A percentile compares a stretch with the other conserved stretches of the same genome.
phyloP scores from a whole-genome alignment of 2,329 filamentous ascomycete species.

The Fusarium phyllophilum region DNA sequence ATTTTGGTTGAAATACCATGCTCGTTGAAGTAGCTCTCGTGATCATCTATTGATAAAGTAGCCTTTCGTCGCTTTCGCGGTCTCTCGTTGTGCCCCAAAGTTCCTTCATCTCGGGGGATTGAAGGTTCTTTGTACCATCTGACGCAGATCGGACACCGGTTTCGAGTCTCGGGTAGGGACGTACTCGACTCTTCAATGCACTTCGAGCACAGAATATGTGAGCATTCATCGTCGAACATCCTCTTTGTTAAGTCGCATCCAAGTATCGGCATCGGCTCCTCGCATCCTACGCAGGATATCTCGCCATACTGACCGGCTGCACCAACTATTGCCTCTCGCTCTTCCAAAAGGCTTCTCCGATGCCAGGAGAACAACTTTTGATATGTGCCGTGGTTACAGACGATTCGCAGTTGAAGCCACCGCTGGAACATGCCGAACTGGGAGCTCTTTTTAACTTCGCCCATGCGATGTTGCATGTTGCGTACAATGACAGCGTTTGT shows the following conservation, averaged over 20 bases:
- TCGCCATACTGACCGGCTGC: neutral
- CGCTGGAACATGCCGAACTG: slow-evolving; percentile 9
- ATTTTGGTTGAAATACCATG: neutral
- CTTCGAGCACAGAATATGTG: neutral
- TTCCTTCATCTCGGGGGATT: fast-evolving
- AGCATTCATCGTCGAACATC: neutral
- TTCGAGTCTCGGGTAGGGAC: fast-evolving
- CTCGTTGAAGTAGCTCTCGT: neutral
- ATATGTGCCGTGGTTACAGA: slow-evolving; percentile 3
- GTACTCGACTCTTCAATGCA: neutral
- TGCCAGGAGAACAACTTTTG: slow-evolving; percentile 11
- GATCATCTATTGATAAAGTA: neutral
- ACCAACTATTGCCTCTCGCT: neutral
- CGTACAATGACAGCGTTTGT: neutral
- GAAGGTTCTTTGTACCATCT: neutral
- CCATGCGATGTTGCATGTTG: slow-evolving; percentile 4
- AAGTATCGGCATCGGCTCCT: neutral
- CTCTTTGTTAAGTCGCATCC: neutral
- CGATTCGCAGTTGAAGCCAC: slow-evolving; percentile 6
- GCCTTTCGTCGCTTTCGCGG: neutral
- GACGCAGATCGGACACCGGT: neutral
- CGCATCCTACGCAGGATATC: neutral
- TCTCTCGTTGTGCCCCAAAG: fast-evolving
- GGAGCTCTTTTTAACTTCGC: slow-evolving; percentile 1
- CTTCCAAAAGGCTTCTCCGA: neutral